Conservation (phyloP, 2,329 filamentous ascomycete genomes). For the Chrysoporthe austroafricana region DNA sequence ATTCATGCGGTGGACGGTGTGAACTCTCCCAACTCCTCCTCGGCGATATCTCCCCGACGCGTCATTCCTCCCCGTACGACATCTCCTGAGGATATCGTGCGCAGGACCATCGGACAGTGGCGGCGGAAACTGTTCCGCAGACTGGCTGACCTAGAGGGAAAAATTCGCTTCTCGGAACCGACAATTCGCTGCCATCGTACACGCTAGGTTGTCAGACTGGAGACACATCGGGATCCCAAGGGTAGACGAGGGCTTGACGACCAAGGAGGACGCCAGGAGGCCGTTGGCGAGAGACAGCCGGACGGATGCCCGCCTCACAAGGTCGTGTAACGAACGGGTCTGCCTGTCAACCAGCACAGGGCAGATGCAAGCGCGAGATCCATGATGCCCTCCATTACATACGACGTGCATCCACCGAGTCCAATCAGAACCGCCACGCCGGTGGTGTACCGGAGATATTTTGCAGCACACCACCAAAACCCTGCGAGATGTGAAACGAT, state of each 20-base stretch:
- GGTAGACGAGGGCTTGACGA: neutral
- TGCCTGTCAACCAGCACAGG: conserved; percentile 13
- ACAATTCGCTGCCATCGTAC: neutral
- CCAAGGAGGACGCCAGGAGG: conserved; percentile 9
- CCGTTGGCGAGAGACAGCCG: conserved; percentile 9
- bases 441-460: neutral
- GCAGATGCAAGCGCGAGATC: conserved; percentile 11
- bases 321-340: conserved; percentile 16
- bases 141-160: neutral
- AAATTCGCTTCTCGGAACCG: conserved; percentile 4
- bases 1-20: neutral
- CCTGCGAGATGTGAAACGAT: conserved; percentile 12
- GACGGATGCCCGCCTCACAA: conserved; percentile 15
- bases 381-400: conserved; percentile 5
- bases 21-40: neutral
- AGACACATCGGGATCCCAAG: conserved; percentile 15
- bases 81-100: neutral
- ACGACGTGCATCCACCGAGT: conserved; percentile 2
- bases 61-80: neutral
- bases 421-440: neutral
- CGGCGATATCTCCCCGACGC: neutral
- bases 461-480: neutral
- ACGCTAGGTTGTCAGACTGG: neutral
- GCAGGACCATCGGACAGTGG: neutral
- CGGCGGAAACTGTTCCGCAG: conserved; percentile 17